Evolutionary conservation across 441 rosid species (phyloP).

Genomic region (Omphalea diandra): DNA sequence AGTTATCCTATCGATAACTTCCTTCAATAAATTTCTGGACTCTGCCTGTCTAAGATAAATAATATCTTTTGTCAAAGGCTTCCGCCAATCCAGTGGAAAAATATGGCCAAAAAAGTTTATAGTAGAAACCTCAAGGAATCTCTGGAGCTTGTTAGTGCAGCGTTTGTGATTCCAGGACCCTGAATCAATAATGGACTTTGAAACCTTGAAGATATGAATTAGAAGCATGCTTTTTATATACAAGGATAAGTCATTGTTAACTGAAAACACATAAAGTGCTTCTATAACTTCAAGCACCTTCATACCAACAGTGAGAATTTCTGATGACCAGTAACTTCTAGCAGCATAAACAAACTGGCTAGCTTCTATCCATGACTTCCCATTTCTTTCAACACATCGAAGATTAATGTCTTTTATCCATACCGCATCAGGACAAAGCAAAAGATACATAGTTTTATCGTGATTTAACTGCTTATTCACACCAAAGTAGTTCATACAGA

Average conservation of each 20-base stretch:
- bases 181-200: background rate
- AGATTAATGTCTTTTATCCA: background rate
- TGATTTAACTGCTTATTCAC: background rate
- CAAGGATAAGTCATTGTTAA: background rate
- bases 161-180: background rate
- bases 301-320: background rate
- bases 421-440: constrained; percentile 16
- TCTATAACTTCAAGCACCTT: background rate
- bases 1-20: background rate
- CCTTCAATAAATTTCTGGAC: constrained; percentile 23
- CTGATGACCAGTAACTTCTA: background rate
- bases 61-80: constrained; percentile 21
- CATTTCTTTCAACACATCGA: background rate
- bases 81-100: constrained; percentile 1
- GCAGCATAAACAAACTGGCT: constrained; percentile 3
- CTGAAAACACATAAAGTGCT: constrained; percentile 10
- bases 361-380: background rate
- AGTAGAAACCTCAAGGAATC: background rate
- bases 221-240: background rate
- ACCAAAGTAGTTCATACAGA: constrained; percentile 17
- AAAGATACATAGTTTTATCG: background rate
- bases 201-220: background rate
- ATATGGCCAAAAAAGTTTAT: background rate
- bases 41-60: constrained; percentile 17
- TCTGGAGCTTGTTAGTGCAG: background rate